phyloP scores from a whole-genome alignment of 75 land plant species.

The Larix kaempferi region DNA sequence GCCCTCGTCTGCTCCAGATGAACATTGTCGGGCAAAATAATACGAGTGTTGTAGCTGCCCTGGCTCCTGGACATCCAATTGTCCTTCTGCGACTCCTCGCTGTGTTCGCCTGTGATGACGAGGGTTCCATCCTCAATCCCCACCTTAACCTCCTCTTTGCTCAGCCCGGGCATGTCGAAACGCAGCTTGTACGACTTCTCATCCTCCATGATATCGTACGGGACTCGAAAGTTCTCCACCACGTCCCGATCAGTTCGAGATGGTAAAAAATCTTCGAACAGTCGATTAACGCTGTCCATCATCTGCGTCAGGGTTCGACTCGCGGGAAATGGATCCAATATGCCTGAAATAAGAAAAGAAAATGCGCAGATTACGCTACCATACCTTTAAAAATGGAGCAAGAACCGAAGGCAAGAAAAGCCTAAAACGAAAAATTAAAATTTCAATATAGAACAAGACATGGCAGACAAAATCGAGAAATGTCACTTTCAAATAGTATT shows the following conservation, averaged over 20 bases:
- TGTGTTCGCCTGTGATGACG: conserved; percentile 54
- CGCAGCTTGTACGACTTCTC: conserved; percentile 43
- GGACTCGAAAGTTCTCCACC: background rate
- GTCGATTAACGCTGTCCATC: conserved; percentile 12
- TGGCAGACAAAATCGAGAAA: background rate
- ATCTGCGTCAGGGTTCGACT: conserved; percentile 13
- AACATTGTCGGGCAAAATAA: conserved; percentile 52
- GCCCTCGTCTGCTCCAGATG: conserved; percentile 49
- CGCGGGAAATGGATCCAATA: background rate
- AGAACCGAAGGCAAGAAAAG: background rate
- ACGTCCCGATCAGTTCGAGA: background rate
- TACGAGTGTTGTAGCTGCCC: conserved; percentile 41
- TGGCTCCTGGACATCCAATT: conserved; percentile 24
- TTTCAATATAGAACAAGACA: background rate
- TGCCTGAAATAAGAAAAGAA: background rate
- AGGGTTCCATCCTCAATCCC: conserved; percentile 44
- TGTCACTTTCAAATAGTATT: no score
- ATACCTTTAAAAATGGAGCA: background rate
- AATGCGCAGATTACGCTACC: background rate
- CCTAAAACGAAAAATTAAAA: no score
- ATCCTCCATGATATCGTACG: conserved; percentile 29
- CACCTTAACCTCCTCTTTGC: conserved; percentile 65
- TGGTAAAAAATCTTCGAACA: conserved; percentile 1
- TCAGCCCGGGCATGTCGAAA: conserved; percentile 61
- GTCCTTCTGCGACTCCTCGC: conserved; percentile 24